A percentile compares a stretch with the other conserved stretches of the same genome.
Evolutionary conservation across 1,284 basidiomycete genomes (phyloP).

Genomic region (Moniliella sp.): DNA sequence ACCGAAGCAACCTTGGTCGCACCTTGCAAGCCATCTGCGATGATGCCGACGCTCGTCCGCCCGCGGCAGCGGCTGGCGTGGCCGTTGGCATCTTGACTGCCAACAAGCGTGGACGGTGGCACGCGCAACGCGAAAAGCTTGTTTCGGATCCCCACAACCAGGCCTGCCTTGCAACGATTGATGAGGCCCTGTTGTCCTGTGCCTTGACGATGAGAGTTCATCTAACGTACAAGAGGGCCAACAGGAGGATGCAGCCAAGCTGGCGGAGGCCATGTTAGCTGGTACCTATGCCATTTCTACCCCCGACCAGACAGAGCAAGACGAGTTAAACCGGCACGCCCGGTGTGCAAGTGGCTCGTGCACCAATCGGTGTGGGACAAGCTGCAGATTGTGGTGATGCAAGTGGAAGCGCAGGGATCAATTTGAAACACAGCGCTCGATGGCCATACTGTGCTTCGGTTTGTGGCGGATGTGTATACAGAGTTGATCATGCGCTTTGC

Average conservation of each 20-base stretch:
- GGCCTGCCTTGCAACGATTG: slow-evolving; percentile 44
- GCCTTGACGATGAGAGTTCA: slow-evolving; percentile 54
- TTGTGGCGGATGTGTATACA: slow-evolving; percentile 74
- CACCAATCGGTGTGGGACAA: slow-evolving; percentile 64
- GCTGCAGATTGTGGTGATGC: slow-evolving; percentile 29
- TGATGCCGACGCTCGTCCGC: too few species aligned
- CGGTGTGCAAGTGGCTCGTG: too few species aligned
- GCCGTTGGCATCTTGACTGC: slow-evolving; percentile 69
- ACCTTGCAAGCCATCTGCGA: slow-evolving; percentile 71
- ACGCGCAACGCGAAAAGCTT: slow-evolving; percentile 13
- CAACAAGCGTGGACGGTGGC: slow-evolving; percentile 79
- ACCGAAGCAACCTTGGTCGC: slow-evolving; percentile 64
- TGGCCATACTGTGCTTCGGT: slow-evolving; percentile 53
- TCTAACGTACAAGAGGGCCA: too few species aligned
- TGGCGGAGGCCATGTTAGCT: slow-evolving; percentile 79
- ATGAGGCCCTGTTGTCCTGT: slow-evolving; percentile 72
- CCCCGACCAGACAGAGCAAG: slow-evolving; percentile 75
- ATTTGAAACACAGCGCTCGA: slow-evolving; percentile 94
- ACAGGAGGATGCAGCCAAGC: too few species aligned
- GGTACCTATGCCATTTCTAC: slow-evolving; percentile 57
- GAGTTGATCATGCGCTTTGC: slow-evolving; percentile 87
- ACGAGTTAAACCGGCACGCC: too few species aligned
- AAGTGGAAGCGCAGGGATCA: slow-evolving; percentile 87
- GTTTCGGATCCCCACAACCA: slow-evolving; percentile 15
- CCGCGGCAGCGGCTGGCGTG: too few species aligned